Base-by-base conservation (phyloP, 1,284 basidiomycete species). In the Trametes pubescens region DNA sequence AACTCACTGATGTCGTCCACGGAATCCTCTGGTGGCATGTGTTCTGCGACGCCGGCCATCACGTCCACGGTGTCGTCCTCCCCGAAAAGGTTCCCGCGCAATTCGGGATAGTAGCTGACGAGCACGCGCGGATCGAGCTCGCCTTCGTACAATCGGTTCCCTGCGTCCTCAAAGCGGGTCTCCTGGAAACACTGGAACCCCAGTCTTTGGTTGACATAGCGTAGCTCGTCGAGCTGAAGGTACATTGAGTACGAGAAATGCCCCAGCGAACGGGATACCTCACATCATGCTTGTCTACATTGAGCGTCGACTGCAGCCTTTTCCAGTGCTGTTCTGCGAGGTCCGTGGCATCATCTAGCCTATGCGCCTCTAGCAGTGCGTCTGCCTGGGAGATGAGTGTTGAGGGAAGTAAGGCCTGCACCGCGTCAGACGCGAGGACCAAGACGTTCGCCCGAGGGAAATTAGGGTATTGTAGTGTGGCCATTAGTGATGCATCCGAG, bases 1-100 rank as follows among this genome's bases (percentile, higher is more conserved):
- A 13, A 86, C 92, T 87, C 77, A 94, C 93, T 90, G 70, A 93
- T 87, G 64, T 90, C 88, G 67, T 93, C 89, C 21, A 93, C 81
- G 8, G 83, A 89, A 16, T 78, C 80, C 68, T 89, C 86, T 2
- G 75, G 71, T 0, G 87, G 88, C 82, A 94, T 87, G 62, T 83
- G 81, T 62, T 87, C 85, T 61, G 81, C 83, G 4, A 94, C 81
- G 16, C 93, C 93, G 46, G 84, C 79, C 75, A 87, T 93, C 11
- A 94, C 77, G 60, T 85, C 80, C 55, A 87, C 76, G 10, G 76
- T 67, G 62, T 86, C 84, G 6, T 81, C 74, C 26, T 75, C 73
- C 24, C 71, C 71, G 70, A 91, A 87, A 32, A 92, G 76, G 6
- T 79, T 75, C 21, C 88, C 89, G 13, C 86, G 80, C 29, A 95